Base-by-base conservation (phyloP, 2,329 filamentous ascomycete species). In the Claviceps citrina region DNA sequence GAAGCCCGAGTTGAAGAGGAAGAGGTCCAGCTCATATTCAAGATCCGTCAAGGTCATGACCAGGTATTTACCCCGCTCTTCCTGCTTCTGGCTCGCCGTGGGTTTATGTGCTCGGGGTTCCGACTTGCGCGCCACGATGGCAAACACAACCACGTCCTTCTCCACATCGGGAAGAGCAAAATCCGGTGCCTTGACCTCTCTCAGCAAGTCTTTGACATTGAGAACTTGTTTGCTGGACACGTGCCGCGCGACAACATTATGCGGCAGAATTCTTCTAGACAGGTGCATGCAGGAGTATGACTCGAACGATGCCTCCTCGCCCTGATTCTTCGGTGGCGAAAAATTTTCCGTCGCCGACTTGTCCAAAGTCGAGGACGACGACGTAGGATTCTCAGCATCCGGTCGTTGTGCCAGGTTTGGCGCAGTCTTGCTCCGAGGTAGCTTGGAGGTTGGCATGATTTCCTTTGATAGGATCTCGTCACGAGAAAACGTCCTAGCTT, bases 1-100 rank as follows among this genome's bases (percentile, higher is more conserved):
- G 51, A 96, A 95, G 6, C 85, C 93, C 0, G 81, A 78, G 51
- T 84, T 83, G 60, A 98, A 98, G 12, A 98, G 73, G 51, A 86
- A 96, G 31, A 96, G 71, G 47, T 96, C 87, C 10, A 98, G 60
- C 50, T 94, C 85, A 76, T 79, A 94, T 51, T 85, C 81, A 9
- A 98, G 66, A 57, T 98, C 89, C 0, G 84, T 85, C 3, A 98
- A 68, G 2, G 76, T 84, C 45, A 98, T 66, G 2, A 89, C 81
- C 83, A 98, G 95, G 64, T 93, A 98, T 57, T 93, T 95, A 37
- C 81, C 80, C 16, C 71, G 68, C 40, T 78, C 71, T 8, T 73
- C 67, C 33, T 70, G 59, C 44, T 66, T 64, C 41, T 60, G 60
- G 16, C 55, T 62, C 9, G 58, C 51, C 3, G 57, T 54, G 4